Base-by-base conservation (phyloP, 208 protist species). In the Trypanosoma platydactyli region DNA sequence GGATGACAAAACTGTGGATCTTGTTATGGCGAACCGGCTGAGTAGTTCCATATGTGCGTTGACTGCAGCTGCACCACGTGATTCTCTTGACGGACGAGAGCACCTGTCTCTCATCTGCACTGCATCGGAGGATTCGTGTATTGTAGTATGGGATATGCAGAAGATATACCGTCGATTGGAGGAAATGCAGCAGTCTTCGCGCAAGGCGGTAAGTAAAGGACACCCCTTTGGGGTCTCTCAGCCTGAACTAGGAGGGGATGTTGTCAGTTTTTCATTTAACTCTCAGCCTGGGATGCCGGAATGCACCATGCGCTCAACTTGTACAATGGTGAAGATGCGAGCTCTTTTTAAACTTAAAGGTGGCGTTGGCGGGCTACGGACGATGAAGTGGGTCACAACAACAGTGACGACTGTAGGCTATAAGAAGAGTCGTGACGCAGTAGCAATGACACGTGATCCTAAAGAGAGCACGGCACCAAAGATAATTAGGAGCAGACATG, bases 101-200 rank as follows among this genome's bases (percentile, higher is more conserved):
- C 89, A 95, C 76, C 76, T 95, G 25, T 86, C 81, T 13, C 79
- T 95, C 45, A 76, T 95, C 25, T 95, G 89, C 62, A 88, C 80
- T 20, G 89, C 89, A 0, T 92, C 89, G 3, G 82, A 87, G 12
- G 90, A 96, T 59, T 91, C 84, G 12, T 84, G 80, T 59, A 61
- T 96, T 18, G 80, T 90, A 5, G 71, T 96, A n/a, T 96, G 90
- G 88, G 88, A 94, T 60, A 45, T 91, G 13, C 68, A 79, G 22
- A 89, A 83, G 48, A 86, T 96, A 24, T 96, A 94, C 68, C 69
- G 85, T 53, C 64, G 80, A 9, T 46, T 96, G 5, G 86, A 92
- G 60, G 76, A 77, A 42, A 74, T 85, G 67, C 78, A 76, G 18
- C 18, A 56, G 15, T 29, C 44, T 15, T 73, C 64, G n/a, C 49